These are phyloP conservation scores for Mycosphaerella sp. DNA, from an alignment of 2,329 filamentous ascomycete species.

Conservation along the genomic window DNA sequence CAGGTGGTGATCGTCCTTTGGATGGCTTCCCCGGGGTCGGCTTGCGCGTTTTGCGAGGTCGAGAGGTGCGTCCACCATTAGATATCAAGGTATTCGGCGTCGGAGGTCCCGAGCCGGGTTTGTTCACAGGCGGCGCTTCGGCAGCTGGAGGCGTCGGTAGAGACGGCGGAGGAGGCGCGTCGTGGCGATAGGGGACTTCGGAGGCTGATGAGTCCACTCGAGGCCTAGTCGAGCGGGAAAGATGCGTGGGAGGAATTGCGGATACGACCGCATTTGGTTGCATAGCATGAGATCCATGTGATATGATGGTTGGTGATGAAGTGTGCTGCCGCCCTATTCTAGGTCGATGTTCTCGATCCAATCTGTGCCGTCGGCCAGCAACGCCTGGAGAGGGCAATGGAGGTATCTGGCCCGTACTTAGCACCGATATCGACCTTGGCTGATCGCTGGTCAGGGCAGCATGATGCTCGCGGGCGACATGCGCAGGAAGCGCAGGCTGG, in stretches of 20 bases:
- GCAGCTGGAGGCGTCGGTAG: constrained; percentile 50
- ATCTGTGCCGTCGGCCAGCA: constrained; percentile 38
- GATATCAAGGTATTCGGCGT: constrained; percentile 37
- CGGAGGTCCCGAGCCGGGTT: constrained; percentile 28
- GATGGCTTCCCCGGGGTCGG: constrained; percentile 24
- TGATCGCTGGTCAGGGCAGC: constrained; percentile 37
- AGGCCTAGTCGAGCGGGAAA: constrained; percentile 28
- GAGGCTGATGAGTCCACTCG: constrained; percentile 39
- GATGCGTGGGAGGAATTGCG: constrained; percentile 38
- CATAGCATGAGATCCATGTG: constrained; percentile 31
- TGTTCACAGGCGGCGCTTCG: constrained; percentile 26
- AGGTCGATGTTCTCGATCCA: constrained; percentile 42
- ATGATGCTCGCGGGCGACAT: constrained; percentile 33
- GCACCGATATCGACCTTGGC: constrained; percentile 67
- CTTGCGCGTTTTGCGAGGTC: constrained; percentile 25
- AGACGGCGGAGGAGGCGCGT: constrained; percentile 42
- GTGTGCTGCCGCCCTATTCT: constrained; percentile 66
- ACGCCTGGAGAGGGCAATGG: constrained; percentile 76
- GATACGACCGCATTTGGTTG: constrained; percentile 24
- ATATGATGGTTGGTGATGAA: constrained; percentile 67
- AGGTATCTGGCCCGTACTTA: constrained; percentile 74
- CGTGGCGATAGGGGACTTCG: constrained; percentile 39
- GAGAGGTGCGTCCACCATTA: constrained; percentile 15
- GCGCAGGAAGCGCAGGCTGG: constrained; percentile 37
- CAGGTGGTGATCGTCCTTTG: constrained; percentile 12